Base-by-base conservation (phyloP, 768 basidiomycete species). In the Xerocomellus chrysenteron region DNA sequence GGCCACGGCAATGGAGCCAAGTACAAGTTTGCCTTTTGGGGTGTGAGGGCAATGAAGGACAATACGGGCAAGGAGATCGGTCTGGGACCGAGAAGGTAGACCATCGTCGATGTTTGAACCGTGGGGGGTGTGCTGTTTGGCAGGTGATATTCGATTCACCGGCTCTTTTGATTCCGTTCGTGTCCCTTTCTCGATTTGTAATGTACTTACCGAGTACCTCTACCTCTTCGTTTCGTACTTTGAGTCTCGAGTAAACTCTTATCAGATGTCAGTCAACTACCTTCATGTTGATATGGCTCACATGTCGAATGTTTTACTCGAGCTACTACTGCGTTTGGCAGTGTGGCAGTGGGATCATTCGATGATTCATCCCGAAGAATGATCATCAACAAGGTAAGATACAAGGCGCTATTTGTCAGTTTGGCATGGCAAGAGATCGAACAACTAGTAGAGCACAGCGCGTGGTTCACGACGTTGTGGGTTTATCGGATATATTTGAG, bases 401-500 rank as follows among this genome's bases (percentile, higher is more conserved):
- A 32, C 2, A 33, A 33, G 8, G 32, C 33, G 5, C 11, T 13
- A 35, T 30, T 30, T 30, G 30, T 30, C 9, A 1, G 12, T 35
- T 14, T 13, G 35, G 13, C 13, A 14, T 5, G 35, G 12, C 5
- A 35, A 1, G 5, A 35, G 13, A 13, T 10, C 35, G 35, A 35
- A 35, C 12, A 13, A 14, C 35, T 35, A 13, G 35, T 13, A 5
- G 33, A 35, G 35, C 13, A 35, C 35, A 12, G 24, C 16, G 40
- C 41, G 14, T 55, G 13, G 21, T 83, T 83, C 62, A 62, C 64
- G 12, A 59, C 69, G 21, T 79, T 74, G 5, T 75, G 77, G 60
- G 65, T 83, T 7, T 87, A 84, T 68, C 76, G 78, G 50, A 46
- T 78, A 13, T 82, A 64, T 47, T 42, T 24, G 5, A 19, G 52